These are phyloP conservation scores for Filosporella fistucella DNA, from an alignment of 495 filamentous ascomycete species.

Conservation along the genomic window DNA sequence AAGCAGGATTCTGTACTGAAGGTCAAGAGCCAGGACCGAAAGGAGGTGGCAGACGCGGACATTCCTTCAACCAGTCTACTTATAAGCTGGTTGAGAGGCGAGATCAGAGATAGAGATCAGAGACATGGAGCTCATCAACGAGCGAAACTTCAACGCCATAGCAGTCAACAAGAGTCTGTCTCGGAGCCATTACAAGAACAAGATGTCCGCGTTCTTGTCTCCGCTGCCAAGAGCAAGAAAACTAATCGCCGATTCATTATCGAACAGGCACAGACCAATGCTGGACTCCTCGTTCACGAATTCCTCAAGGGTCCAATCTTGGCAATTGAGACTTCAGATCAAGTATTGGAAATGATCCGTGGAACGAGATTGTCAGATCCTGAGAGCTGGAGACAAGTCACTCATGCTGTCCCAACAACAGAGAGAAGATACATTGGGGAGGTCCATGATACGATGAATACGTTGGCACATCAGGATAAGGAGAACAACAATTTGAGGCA, in stretches of 20 bases:
- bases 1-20: constrained; percentile 78
- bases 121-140: constrained; percentile 42
- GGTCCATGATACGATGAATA: constrained; percentile 70
- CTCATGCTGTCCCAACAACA: constrained; percentile 68
- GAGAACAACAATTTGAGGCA: constrained; percentile 49
- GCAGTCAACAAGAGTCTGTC: constrained; percentile 32
- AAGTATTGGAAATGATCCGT: constrained; percentile 74
- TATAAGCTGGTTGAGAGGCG: constrained; percentile 74
- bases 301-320: constrained; percentile 74
- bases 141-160: constrained; percentile 32
- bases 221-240: constrained; percentile 83
- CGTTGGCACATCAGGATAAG: constrained; percentile 54
- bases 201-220: constrained; percentile 77
- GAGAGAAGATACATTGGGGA: constrained; percentile 87
- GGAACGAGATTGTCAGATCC: constrained; percentile 72
- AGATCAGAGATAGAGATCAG: constrained; percentile 73
- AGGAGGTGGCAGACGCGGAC: constrained; percentile 71
- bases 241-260: constrained; percentile 80
- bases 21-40: constrained; percentile 66
- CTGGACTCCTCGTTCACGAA: constrained; percentile 56
- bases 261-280: constrained; percentile 66
- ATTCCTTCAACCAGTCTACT: constrained; percentile 70
- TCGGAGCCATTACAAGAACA: constrained; percentile 48
- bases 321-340: constrained; percentile 85
- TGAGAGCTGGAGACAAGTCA: constrained; percentile 80